Evolutionary conservation across 2,329 filamentous ascomycete genomes (phyloP), one percentile per base, ranked within the genome.

Genomic region (Colletotrichum horii): DNA sequence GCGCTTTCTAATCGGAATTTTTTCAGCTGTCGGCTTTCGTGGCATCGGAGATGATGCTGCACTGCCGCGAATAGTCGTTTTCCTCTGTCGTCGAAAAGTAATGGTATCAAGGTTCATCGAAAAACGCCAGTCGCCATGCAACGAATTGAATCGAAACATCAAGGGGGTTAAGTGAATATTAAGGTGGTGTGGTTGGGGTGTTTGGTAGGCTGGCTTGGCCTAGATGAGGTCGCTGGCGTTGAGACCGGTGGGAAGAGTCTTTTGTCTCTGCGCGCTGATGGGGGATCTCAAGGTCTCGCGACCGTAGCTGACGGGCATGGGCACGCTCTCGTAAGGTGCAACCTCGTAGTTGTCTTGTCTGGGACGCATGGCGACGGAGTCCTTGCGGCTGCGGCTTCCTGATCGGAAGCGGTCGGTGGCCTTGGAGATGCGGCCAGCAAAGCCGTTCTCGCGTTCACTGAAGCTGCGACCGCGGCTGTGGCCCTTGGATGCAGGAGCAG

Each of bases 331-430:
- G 75, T 88, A 86, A 24, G 84, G 86, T 24, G 83, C 83, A 32
- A 84, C 82, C 36, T 81, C 77, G 7, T 81, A 82, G 74, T 79
- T 79, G 2, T 79, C 79, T 3, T 87, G 85, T 70, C 85, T 84
- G 1, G 86, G 85, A 3, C 78, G 70, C 79, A 84, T 85, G 66
- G 83, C 84, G 16, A 83, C 79, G 2, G 83, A 81, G 76, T 87
- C 87, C 78, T 89, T 90, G 58, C 88, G 87, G 66, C 87, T 88
- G 19, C 91, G 89, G 81, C 91, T 92, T 3, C 86, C 91, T 6
- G 91, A 92, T 24, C 91, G 88, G 80, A 93, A 88, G 64, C 90
- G 88, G 79, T 93, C 91, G 0, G 91, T 91, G 0, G 90, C 90
- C 62, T 91, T 90, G 74, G 87, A 88, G 77, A 92, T 83, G 36